Percentiles rank a stretch among this genome's conserved stretches.
phyloP scores from a whole-genome alignment of 2,329 filamentous ascomycete species.

The Talaromyces sp. region DNA sequence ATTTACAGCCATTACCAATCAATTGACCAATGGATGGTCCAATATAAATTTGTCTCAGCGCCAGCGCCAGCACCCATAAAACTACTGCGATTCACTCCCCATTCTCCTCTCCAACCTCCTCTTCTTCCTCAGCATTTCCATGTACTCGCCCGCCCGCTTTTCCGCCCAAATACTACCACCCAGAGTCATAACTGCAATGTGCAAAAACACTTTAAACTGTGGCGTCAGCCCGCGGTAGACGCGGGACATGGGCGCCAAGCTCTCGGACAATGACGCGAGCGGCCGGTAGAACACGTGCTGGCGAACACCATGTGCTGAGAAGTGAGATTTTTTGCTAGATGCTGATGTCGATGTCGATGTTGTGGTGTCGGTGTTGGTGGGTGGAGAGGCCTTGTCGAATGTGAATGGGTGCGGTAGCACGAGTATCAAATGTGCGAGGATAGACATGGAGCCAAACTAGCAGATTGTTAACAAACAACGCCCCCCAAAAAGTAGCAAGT shows the following conservation, averaged over 20 bases:
- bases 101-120: slow-evolving; percentile 35
- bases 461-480: neutral
- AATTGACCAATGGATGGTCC: neutral
- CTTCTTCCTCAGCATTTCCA: slow-evolving; percentile 36
- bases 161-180: slow-evolving; percentile 48
- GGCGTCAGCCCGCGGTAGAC: slow-evolving; percentile 45
- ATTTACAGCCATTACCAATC: neutral
- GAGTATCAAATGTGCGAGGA: slow-evolving; percentile 43
- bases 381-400: slow-evolving; percentile 29
- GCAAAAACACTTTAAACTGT: slow-evolving; percentile 48
- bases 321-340: slow-evolving; percentile 15
- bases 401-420: slow-evolving; percentile 39
- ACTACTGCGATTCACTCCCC: neutral
- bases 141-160: slow-evolving; percentile 41
- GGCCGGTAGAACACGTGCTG: slow-evolving; percentile 34
- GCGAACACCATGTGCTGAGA: slow-evolving; percentile 27
- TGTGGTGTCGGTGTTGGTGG: slow-evolving; percentile 12
- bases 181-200: slow-evolving; percentile 44
- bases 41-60: neutral
- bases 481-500: neutral
- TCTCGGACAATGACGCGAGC: slow-evolving; percentile 46
- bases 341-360: slow-evolving; percentile 8
- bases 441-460: slow-evolving; percentile 43
- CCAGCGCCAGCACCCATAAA: neutral
- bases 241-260: slow-evolving; percentile 38